A percentile compares a stretch with the other conserved stretches of the same genome.
Conservation (phyloP, 2,329 filamentous ascomycete species). For the Talaromyces sp. region DNA sequence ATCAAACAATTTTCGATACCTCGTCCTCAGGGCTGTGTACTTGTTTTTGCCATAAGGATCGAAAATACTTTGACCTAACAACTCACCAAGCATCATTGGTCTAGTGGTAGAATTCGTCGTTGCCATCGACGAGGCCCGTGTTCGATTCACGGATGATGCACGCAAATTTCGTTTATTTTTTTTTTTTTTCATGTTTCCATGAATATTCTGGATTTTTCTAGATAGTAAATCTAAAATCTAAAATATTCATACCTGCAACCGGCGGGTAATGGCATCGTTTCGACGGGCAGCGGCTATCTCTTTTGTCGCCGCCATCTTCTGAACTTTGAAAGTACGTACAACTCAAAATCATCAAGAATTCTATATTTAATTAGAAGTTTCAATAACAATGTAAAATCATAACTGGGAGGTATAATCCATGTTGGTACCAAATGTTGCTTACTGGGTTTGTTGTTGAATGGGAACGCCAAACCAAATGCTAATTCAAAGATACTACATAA, state of each 20-base stretch:
- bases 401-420: not conserved
- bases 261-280: not conserved
- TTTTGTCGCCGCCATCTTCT: no score
- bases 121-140: constrained; percentile 17
- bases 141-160: constrained; percentile 17
- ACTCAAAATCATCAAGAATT: no score
- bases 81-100: constrained; percentile 14
- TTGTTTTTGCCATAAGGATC: not conserved
- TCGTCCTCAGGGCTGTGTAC: no score
- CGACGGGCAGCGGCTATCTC: no score
- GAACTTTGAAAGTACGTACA: no score
- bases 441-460: not conserved
- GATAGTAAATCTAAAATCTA: no score
- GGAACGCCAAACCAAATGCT: not conserved
- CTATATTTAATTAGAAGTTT: not conserved
- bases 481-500: not conserved
- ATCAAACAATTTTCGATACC: not conserved
- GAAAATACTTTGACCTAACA: not conserved
- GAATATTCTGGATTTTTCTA: no score
- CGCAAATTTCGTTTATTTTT: no score
- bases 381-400: not conserved
- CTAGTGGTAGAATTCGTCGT: constrained; percentile 18
- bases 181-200: not conserved
- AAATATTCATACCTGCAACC: no score
- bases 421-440: no score